Evolutionary conservation across 306 rosid genomes (phyloP).

Genomic region (Benincasa hispida): DNA sequence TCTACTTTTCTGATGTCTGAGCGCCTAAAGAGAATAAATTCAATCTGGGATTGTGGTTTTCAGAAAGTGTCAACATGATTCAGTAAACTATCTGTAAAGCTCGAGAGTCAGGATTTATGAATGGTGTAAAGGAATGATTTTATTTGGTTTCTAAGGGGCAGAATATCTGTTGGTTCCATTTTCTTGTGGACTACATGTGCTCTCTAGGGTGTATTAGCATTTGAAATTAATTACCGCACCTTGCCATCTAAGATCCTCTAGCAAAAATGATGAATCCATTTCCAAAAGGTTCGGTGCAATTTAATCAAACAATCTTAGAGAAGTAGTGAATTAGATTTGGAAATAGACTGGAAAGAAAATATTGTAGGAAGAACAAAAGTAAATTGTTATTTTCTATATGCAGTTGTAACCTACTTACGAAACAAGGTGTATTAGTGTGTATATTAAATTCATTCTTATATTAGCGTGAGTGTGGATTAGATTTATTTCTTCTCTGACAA

Average conservation of each 20-base stretch:
- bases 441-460: no score
- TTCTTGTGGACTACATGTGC: background rate
- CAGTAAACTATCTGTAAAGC: background rate
- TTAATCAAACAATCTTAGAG: background rate
- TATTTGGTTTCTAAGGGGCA: background rate
- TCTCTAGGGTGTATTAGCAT: background rate
- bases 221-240: background rate
- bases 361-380: background rate
- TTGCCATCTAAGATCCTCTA: background rate
- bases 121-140: background rate
- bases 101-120: background rate
- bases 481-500: background rate
- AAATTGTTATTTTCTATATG: background rate
- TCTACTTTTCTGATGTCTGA: constrained; percentile 2
- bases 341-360: background rate
- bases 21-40: background rate
- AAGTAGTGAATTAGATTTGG: background rate
- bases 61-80: background rate
- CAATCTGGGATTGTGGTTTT: background rate
- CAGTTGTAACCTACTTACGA: background rate
- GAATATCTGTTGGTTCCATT: background rate
- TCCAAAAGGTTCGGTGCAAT: background rate
- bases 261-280: background rate
- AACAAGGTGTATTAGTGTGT: background rate
- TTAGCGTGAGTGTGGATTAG: background rate